These are phyloP conservation scores for Colletotrichum nymphaeae DNA, from an alignment of 2,329 filamentous ascomycete genomes.

Conservation along the genomic window DNA sequence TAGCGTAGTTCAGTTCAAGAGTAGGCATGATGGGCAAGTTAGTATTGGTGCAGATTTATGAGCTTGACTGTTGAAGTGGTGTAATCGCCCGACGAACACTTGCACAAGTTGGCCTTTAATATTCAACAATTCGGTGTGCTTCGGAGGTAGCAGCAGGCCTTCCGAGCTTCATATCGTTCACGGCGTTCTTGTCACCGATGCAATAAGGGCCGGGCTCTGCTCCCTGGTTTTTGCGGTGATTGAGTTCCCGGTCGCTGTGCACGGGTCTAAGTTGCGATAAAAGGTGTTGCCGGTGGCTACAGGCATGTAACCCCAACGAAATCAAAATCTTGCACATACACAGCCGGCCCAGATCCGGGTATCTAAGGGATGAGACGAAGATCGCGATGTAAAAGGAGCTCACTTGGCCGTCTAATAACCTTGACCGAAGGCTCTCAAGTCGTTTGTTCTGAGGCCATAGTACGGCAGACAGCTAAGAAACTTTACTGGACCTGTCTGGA, in stretches of 20 bases:
- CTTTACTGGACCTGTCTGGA: too few species aligned
- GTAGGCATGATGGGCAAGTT: slow-evolving; percentile 10
- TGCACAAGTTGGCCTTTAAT: neutral
- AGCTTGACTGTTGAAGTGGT: neutral
- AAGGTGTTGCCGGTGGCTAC: neutral
- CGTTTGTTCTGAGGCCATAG: too few species aligned
- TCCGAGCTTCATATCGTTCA: too few species aligned
- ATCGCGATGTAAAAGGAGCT: too few species aligned
- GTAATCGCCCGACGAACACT: neutral
- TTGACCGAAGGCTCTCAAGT: too few species aligned
- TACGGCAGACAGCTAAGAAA: too few species aligned
- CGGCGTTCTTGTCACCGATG: neutral
- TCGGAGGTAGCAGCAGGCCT: too few species aligned
- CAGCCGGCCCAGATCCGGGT: too few species aligned
- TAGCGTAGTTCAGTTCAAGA: slow-evolving; percentile 20
- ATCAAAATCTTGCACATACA: neutral
- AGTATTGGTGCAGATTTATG: neutral
- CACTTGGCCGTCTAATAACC: too few species aligned
- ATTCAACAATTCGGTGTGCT: neutral
- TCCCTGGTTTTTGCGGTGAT: neutral
- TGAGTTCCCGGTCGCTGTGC: slow-evolving; percentile 1
- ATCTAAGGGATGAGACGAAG: too few species aligned
- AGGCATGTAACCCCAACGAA: too few species aligned
- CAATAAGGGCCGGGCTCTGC: too few species aligned
- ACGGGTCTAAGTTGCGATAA: neutral